phyloP scores from a whole-genome alignment of 176 grass and related monocot genomes.

The Carex kokanica region DNA sequence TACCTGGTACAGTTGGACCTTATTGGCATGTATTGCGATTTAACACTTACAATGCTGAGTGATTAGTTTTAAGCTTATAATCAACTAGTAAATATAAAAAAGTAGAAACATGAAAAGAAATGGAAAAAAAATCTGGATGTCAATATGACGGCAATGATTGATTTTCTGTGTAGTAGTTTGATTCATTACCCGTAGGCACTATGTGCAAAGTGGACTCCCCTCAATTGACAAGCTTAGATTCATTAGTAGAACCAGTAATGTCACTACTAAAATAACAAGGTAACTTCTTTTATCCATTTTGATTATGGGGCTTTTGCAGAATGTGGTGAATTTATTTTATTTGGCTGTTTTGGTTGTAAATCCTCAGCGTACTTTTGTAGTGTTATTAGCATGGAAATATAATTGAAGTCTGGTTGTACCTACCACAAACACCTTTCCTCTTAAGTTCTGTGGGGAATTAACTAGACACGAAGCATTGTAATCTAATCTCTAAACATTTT shows the following conservation, averaged over 20 bases:
- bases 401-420: not conserved
- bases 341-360: not conserved
- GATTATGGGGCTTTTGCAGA: not conserved
- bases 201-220: not conserved
- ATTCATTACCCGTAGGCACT: not conserved
- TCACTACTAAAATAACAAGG: not conserved
- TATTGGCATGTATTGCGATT: not conserved
- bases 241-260: not conserved
- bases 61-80: not conserved
- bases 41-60: not conserved
- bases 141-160: not conserved
- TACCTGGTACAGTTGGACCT: not conserved
- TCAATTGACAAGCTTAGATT: not conserved
- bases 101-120: not conserved
- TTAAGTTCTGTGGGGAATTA: not conserved
- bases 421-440: not conserved
- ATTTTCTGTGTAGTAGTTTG: not conserved
- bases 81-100: not conserved
- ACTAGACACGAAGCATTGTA: not conserved
- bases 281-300: not conserved
- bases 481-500: not conserved
- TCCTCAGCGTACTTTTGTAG: not conserved
- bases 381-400: not conserved
- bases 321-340: not conserved
- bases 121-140: not conserved